Conservation (phyloP, 805 yeast species). For the Candida peoriensis region DNA sequence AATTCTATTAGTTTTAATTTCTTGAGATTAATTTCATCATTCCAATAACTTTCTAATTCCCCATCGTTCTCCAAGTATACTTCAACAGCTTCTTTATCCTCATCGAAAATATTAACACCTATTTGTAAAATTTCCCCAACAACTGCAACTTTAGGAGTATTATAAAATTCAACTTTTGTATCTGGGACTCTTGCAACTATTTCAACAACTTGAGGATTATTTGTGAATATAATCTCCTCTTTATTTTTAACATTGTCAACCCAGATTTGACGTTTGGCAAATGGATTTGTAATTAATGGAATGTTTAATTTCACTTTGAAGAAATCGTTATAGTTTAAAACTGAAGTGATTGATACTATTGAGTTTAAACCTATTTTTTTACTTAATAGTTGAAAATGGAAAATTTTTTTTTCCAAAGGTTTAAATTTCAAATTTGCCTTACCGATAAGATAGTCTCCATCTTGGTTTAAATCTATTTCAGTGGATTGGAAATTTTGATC, state of each 20-base stretch:
- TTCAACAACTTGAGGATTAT: slow-evolving; percentile 20
- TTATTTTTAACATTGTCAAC: slow-evolving; percentile 3
- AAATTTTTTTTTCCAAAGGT: slow-evolving; percentile 9
- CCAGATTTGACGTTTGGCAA: slow-evolving; percentile 16
- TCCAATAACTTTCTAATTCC: slow-evolving; percentile 7
- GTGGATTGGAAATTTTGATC: not conserved
- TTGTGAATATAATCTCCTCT: slow-evolving; percentile 12
- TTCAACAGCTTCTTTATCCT: slow-evolving; percentile 29
- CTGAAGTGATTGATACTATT: slow-evolving; percentile 12
- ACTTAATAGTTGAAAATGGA: slow-evolving; percentile 15
- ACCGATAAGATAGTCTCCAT: slow-evolving; percentile 3
- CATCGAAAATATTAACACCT: slow-evolving; percentile 23
- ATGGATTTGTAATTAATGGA: slow-evolving; percentile 10
- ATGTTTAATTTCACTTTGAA: slow-evolving; percentile 20
- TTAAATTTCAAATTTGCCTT: slow-evolving; percentile 13
- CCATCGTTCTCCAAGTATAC: slow-evolving; percentile 19
- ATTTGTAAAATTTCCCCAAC: slow-evolving; percentile 28
- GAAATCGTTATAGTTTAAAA: slow-evolving; percentile 5
- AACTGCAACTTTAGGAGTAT: slow-evolving; percentile 22
- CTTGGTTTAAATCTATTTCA: slow-evolving; percentile 3
- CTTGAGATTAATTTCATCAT: not conserved
- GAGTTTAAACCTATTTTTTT: slow-evolving; percentile 16
- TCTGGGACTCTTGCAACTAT: slow-evolving; percentile 37
- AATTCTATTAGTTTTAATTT: slow-evolving; percentile 7
- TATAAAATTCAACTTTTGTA: slow-evolving; percentile 21